Evolutionary conservation across 1,139 yeast genomes (phyloP).

Genomic region (Candida sanyaensis): DNA sequence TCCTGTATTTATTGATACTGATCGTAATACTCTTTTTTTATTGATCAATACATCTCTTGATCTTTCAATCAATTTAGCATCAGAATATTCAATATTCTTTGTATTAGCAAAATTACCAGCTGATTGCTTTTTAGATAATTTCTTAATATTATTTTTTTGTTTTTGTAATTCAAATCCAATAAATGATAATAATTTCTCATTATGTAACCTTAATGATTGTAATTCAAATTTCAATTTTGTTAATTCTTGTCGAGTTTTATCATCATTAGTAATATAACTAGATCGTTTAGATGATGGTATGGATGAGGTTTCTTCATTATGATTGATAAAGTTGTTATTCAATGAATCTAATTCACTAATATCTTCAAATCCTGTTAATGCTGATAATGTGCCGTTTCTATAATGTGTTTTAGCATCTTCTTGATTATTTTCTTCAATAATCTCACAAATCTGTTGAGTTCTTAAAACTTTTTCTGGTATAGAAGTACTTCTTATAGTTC

Average conservation of each 20-base stretch:
- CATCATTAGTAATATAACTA: conserved; percentile 29
- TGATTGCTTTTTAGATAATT: conserved; percentile 41
- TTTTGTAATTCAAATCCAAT: conserved; percentile 60
- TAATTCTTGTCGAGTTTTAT: conserved; percentile 50
- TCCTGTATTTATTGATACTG: conserved; percentile 47
- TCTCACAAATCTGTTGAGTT: conserved; percentile 4
- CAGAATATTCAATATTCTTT: conserved; percentile 49
- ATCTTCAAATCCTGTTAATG: conserved; percentile 16
- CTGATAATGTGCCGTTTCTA: conserved; percentile 14
- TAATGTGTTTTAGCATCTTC: conserved; percentile 7
- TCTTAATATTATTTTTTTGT: conserved; percentile 45
- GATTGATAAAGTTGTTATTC: conserved; percentile 8
- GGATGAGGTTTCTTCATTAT: conserved; percentile 1
- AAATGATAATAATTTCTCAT: conserved; percentile 56
- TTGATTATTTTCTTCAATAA: conserved; percentile 9
- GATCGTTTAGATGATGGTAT: conserved; percentile 37
- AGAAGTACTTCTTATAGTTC: conserved; percentile 28
- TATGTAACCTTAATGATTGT: conserved; percentile 54
- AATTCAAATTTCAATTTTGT: conserved; percentile 55
- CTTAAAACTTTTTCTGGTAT: conserved; percentile 28
- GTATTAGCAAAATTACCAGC: conserved; percentile 12
- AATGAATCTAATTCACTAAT: conserved; percentile 12
- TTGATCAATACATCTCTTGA: conserved; percentile 44
- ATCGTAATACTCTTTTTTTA: conserved; percentile 46
- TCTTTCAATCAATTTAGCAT: conserved; percentile 51